A percentile compares a stretch with the other conserved stretches of the same genome.
Conservation (phyloP, 108 stramenopile species). For the Cyclotella baltica region DNA sequence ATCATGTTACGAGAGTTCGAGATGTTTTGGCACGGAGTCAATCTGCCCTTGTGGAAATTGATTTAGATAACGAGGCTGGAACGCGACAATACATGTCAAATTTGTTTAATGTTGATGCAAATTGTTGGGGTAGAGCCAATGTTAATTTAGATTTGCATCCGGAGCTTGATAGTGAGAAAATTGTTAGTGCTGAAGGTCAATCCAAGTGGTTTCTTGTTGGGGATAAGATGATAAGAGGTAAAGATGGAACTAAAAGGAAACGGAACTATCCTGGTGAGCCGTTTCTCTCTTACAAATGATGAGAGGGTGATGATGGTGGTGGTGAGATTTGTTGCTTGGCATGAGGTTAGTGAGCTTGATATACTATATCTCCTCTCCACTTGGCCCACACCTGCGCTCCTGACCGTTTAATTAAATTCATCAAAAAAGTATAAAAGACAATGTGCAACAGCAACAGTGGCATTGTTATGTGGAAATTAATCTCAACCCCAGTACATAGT, state of each 20-base stretch:
- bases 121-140: conserved; percentile 34
- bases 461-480: no score
- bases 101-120: conserved; percentile 24
- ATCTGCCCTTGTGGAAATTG: conserved; percentile 19
- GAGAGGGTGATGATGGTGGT: no score
- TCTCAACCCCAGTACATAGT: no score
- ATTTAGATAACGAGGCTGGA: conserved; percentile 12
- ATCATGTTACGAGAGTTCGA: conserved; percentile 18
- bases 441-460: no score
- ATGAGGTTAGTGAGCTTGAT: no score
- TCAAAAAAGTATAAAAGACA: no score
- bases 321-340: no score
- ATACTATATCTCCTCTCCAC: no score
- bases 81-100: conserved; percentile 5
- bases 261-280: conserved; percentile 2
- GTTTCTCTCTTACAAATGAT: neutral
- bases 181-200: neutral
- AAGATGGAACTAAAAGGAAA: neutral
- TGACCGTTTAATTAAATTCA: no score
- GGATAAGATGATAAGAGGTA: neutral
- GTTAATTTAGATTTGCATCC: conserved; percentile 12
- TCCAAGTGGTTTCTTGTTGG: conserved; percentile 9
- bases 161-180: neutral
- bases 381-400: no score
- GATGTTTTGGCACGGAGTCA: conserved; percentile 16